phyloP scores from a whole-genome alignment of 345 rosid genomes.

The Gossypium arboreum region DNA sequence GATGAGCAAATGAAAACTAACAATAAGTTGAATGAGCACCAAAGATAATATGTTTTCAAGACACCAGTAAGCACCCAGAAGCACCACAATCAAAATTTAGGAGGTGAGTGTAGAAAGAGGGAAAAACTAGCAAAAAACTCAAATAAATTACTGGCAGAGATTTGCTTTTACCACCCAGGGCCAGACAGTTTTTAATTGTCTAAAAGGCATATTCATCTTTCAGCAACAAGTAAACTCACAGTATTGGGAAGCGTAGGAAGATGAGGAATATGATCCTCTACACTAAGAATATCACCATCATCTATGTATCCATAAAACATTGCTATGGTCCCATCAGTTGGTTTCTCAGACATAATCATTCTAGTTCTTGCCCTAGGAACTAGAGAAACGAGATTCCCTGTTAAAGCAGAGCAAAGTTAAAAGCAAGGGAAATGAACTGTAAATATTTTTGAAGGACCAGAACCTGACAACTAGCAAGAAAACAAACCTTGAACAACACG shows the following conservation, averaged over 20 bases:
- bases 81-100: not conserved
- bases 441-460: conserved; percentile 8
- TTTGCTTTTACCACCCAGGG: not conserved
- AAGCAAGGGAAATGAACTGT: conserved; percentile 8
- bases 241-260: conserved; percentile 80
- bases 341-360: conserved; percentile 76
- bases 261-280: conserved; percentile 65
- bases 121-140: not conserved
- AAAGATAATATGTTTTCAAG: not conserved
- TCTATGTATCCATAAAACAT: conserved; percentile 77
- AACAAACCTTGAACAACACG: conserved; percentile 66
- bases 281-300: conserved; percentile 56
- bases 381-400: conserved; percentile 47
- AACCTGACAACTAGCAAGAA: conserved; percentile 20
- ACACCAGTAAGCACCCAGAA: not conserved
- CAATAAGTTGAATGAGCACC: not conserved
- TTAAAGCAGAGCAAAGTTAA: conserved; percentile 15
- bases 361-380: conserved; percentile 43
- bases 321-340: conserved; percentile 76
- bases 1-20: not conserved
- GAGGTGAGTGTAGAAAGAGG: not conserved
- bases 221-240: conserved; percentile 44
- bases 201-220: not conserved
- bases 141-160: not conserved
- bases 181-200: not conserved